phyloP scores from a whole-genome alignment of 2,329 filamentous ascomycete genomes.

The Laburnicola sp. region DNA sequence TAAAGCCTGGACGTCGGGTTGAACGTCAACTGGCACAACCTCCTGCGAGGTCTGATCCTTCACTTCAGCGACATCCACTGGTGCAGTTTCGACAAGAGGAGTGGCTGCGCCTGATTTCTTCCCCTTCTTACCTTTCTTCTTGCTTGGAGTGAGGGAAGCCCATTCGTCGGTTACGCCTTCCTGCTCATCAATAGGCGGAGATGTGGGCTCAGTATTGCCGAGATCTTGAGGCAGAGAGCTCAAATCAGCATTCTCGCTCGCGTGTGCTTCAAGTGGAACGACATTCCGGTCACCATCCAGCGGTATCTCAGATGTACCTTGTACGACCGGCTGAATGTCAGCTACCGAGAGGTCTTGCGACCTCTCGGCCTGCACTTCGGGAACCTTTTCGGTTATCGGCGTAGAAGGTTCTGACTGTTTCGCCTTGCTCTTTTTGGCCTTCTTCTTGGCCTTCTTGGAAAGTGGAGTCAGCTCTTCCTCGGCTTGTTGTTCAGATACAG shows the following conservation, averaged over 20 bases:
- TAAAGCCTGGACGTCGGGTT: neutral
- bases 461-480: neutral
- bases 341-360: slow-evolving; percentile 5
- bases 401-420: slow-evolving; percentile 11
- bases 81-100: slow-evolving; percentile 3
- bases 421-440: slow-evolving; percentile 3
- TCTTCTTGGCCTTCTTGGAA: slow-evolving; percentile 4
- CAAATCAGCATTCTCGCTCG: neutral
- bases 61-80: neutral
- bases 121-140: slow-evolving; percentile 38
- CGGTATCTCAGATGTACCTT: neutral
- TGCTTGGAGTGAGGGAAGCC: slow-evolving; percentile 23
- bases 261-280: neutral
- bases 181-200: neutral
- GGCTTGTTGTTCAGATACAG: neutral
- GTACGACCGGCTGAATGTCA: slow-evolving; percentile 1
- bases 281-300: neutral
- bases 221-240: neutral
- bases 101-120: slow-evolving; percentile 7
- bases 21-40: neutral
- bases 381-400: slow-evolving; percentile 10
- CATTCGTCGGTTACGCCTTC: slow-evolving; percentile 6
- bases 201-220: neutral
- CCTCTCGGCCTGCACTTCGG: slow-evolving; percentile 8
- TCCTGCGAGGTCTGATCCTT: neutral